A percentile compares a stretch with the other conserved stretches of the same genome.
Evolutionary conservation across 352 stramenopile species (phyloP).

Genomic region (Globisporangium ultimum): DNA sequence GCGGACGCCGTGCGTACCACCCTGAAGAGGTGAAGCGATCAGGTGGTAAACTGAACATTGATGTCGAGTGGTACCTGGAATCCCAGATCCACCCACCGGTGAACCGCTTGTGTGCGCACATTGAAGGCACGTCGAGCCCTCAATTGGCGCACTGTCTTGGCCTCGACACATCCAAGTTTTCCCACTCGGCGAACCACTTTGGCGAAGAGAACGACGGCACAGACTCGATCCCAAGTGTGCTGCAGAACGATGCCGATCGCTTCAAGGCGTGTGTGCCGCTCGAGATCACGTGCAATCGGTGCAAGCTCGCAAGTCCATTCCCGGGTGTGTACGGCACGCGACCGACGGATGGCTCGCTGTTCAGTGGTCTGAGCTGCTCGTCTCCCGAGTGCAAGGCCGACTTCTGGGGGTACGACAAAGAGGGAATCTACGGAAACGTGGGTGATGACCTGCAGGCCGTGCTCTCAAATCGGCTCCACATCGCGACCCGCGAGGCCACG

Average conservation of each 20-base stretch:
- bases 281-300: conserved; percentile 70
- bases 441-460: conserved; percentile 71
- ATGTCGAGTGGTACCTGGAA: conserved; percentile 97
- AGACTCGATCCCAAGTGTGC: conserved; percentile 85
- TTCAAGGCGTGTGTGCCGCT: conserved; percentile 87
- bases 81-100: conserved; percentile 97
- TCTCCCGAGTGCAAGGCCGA: conserved; percentile 65
- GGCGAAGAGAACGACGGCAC: conserved; percentile 83
- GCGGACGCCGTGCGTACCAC: conserved; percentile 76
- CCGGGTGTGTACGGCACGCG: conserved; percentile 63
- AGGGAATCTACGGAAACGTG: conserved; percentile 69
- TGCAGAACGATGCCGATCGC: conserved; percentile 84
- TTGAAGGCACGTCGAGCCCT: conserved; percentile 95
- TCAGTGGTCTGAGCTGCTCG: conserved; percentile 61
- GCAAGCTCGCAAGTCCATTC: conserved; percentile 63
- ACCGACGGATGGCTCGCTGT: conserved; percentile 21
- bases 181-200: conserved; percentile 65
- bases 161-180: conserved; percentile 95
- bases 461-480: conserved; percentile 81
- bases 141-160: conserved; percentile 96
- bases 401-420: conserved; percentile 81
- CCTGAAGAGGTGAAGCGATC: conserved; percentile 81
- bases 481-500: conserved; percentile 73
- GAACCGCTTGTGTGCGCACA: conserved; percentile 97
- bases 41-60: conserved; percentile 83